phyloP scores from a whole-genome alignment of 2,329 filamentous ascomycete genomes.

The Aspergillus ibericus region DNA sequence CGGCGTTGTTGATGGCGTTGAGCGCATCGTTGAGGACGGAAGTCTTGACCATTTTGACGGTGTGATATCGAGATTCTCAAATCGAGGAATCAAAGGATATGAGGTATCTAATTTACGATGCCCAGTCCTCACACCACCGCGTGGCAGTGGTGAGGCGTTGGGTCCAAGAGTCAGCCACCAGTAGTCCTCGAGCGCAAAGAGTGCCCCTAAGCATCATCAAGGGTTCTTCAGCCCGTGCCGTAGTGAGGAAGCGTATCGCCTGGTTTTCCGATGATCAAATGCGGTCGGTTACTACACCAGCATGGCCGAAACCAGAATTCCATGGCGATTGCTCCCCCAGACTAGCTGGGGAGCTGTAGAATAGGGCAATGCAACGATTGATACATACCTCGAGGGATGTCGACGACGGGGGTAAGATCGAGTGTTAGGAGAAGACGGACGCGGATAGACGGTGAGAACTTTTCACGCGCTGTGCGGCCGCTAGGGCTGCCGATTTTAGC shows the following conservation, averaged over 20 bases:
- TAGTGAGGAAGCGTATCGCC: slow-evolving; percentile 47
- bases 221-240: slow-evolving; percentile 69
- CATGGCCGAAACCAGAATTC: slow-evolving; percentile 11
- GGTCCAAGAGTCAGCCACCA: slow-evolving; percentile 58
- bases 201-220: slow-evolving; percentile 57
- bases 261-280: slow-evolving; percentile 16
- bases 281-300: slow-evolving; percentile 15
- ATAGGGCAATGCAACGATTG: slow-evolving; percentile 20
- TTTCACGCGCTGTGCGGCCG: slow-evolving; percentile 30
- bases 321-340: slow-evolving; percentile 45
- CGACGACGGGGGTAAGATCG: slow-evolving; percentile 31
- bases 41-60: slow-evolving; percentile 96
- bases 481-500: slow-evolving; percentile 30
- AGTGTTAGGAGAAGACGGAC: slow-evolving; percentile 19
- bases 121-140: slow-evolving; percentile 2
- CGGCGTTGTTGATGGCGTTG: slow-evolving; percentile 99
- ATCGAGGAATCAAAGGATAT: slow-evolving; percentile 40
- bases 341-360: slow-evolving; percentile 44
- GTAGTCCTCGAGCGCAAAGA: slow-evolving; percentile 66
- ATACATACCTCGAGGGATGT: slow-evolving; percentile 45
- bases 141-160: slow-evolving; percentile 6
- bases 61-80: slow-evolving; percentile 54
- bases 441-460: slow-evolving; percentile 19
- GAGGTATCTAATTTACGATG: slow-evolving; percentile 35
- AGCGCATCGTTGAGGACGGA: slow-evolving; percentile 99